Evolutionary conservation across 805 yeast species (phyloP).

Genomic region (Suhomyces emberorum): DNA sequence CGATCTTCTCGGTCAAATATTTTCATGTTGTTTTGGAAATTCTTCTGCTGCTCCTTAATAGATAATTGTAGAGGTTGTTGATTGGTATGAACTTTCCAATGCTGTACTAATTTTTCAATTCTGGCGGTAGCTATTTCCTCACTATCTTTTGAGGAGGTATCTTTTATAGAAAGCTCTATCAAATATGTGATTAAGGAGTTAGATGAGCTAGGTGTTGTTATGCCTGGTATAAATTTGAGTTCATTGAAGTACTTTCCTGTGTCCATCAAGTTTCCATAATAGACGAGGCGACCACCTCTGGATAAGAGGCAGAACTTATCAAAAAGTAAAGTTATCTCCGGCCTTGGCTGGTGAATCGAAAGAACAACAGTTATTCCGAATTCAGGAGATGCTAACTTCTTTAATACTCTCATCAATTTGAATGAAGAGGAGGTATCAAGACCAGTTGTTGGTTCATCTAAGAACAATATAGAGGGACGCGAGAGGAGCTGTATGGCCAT

Average conservation of each 20-base stretch:
- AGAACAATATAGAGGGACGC: constrained; percentile 70
- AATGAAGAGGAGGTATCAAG: constrained; percentile 76
- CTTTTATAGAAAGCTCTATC: constrained; percentile 37
- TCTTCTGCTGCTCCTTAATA: constrained; percentile 12
- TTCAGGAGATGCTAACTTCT: constrained; percentile 39
- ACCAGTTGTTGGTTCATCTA: constrained; percentile 90
- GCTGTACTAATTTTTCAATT: constrained; percentile 22
- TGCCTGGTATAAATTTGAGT: constrained; percentile 10
- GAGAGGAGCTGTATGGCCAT: constrained; percentile 75
- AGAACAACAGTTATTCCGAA: constrained; percentile 71
- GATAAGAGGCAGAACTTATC: constrained; percentile 68
- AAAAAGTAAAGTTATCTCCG: constrained; percentile 66
- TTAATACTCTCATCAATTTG: constrained; percentile 57
- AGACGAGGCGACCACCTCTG: constrained; percentile 48
- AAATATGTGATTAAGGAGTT: constrained; percentile 27
- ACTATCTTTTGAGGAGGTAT: constrained; percentile 22
- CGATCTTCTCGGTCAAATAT: constrained; percentile 17
- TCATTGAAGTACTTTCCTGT: constrained; percentile 47
- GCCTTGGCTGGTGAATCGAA: constrained; percentile 82
- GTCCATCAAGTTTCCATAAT: constrained; percentile 44
- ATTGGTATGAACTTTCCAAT: constrained; percentile 21
- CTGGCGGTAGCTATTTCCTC: constrained; percentile 23
- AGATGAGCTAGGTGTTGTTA: not conserved
- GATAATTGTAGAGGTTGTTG: constrained; percentile 3
- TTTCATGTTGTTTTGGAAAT: constrained; percentile 15